These are phyloP conservation scores for Scytalidium lignicola DNA, from an alignment of 2,329 filamentous ascomycete species.

Conservation along the genomic window DNA sequence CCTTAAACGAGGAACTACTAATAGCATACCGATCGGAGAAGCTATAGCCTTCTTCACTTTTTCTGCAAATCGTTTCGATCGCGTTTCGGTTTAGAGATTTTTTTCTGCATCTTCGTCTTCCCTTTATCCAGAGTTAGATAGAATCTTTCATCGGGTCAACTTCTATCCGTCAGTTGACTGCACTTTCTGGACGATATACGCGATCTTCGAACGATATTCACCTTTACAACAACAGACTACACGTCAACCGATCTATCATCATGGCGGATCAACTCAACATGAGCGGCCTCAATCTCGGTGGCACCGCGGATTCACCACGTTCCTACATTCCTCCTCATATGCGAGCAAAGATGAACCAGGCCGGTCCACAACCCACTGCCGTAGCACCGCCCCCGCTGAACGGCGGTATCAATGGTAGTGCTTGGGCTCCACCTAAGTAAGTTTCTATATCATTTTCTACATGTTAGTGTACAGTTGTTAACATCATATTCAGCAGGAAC, in stretches of 20 bases:
- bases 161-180: not conserved
- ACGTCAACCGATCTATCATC: slow-evolving; percentile 31
- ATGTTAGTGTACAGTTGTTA: slow-evolving; percentile 17
- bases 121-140: not conserved
- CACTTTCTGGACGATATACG: not conserved
- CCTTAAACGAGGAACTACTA: slow-evolving; percentile 14
- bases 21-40: slow-evolving; percentile 6
- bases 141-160: not conserved
- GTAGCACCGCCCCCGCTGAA: slow-evolving; percentile 27
- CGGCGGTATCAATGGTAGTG: slow-evolving; percentile 54
- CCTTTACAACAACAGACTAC: not conserved
- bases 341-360: slow-evolving; percentile 50
- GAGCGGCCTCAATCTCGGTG: slow-evolving; percentile 63
- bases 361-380: slow-evolving; percentile 20
- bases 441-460: slow-evolving; percentile 21
- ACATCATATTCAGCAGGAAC: slow-evolving; percentile 36
- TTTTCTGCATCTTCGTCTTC: slow-evolving; percentile 9
- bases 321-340: slow-evolving; percentile 86
- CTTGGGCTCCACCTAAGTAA: slow-evolving; percentile 53
- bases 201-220: slow-evolving; percentile 2
- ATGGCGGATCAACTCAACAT: slow-evolving; percentile 87
- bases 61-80: slow-evolving; percentile 21
- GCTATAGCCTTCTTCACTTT: slow-evolving; percentile 14
- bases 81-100: slow-evolving; percentile 25
- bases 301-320: slow-evolving; percentile 46